Percentiles rank a stretch among this genome's conserved stretches.
Conservation (phyloP, 306 rosid genomes). For the Cercis canadensis region DNA sequence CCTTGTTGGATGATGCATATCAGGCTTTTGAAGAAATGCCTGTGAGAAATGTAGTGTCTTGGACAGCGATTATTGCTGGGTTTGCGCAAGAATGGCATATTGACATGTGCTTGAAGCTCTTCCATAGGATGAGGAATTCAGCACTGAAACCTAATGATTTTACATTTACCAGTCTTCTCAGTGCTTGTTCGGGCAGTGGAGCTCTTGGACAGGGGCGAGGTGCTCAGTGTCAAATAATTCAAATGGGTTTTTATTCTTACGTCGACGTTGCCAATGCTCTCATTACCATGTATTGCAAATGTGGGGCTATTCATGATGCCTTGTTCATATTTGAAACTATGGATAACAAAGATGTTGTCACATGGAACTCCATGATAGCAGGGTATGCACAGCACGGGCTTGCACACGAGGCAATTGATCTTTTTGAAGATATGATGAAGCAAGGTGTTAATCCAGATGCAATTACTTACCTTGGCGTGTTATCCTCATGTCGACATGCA, state of each 20-base stretch:
- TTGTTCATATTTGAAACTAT: constrained; percentile 56
- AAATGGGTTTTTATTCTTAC: constrained; percentile 60
- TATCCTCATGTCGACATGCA: constrained; percentile 80
- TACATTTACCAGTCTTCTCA: constrained; percentile 68
- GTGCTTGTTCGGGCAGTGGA: constrained; percentile 85
- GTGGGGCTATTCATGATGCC: constrained; percentile 72
- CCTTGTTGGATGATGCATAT: constrained; percentile 53
- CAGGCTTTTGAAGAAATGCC: constrained; percentile 74
- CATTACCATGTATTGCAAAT: constrained; percentile 81
- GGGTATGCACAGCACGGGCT: constrained; percentile 85
- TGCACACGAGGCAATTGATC: constrained; percentile 61
- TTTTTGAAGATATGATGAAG: constrained; percentile 68
- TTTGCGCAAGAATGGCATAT: constrained; percentile 77
- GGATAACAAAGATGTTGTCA: constrained; percentile 55
- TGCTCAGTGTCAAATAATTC: constrained; percentile 67
- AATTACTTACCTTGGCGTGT: constrained; percentile 71
- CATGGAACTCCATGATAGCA: constrained; percentile 92
- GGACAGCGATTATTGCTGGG: constrained; percentile 78
- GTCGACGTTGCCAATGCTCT: constrained; percentile 69
- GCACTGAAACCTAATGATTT: constrained; percentile 64
- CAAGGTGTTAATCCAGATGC: constrained; percentile 59
- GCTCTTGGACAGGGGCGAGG: constrained; percentile 83
- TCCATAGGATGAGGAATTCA: constrained; percentile 55
- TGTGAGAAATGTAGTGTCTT: constrained; percentile 74
- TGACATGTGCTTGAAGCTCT: constrained; percentile 66